Conservation (phyloP, 768 basidiomycete genomes). For the Psilocybe subaeruginosa region DNA sequence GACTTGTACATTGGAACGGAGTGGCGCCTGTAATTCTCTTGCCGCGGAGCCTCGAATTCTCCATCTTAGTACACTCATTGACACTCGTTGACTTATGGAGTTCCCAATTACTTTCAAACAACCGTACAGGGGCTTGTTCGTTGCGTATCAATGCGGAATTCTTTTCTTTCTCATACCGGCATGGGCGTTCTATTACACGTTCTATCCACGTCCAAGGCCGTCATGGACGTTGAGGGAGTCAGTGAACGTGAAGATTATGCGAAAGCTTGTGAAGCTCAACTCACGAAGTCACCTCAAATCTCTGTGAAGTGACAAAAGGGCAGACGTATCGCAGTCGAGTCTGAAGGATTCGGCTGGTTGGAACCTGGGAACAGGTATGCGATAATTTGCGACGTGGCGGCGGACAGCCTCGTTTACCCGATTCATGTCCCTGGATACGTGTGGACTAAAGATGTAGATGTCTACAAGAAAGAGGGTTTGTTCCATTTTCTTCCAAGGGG, state of each 20-base stretch:
- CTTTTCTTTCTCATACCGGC: slow-evolving; percentile 20
- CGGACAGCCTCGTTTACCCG: slow-evolving; percentile 19
- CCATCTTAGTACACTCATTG: too few relatives aligned
- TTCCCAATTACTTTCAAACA: not conserved
- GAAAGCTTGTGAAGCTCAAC: slow-evolving; percentile 26
- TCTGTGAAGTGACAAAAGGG: slow-evolving; percentile 19
- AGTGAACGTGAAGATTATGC: slow-evolving; percentile 21
- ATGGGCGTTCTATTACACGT: slow-evolving; percentile 20
- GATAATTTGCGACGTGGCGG: slow-evolving; percentile 18
- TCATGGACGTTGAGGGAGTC: slow-evolving; percentile 26
- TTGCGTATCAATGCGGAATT: slow-evolving; percentile 2
- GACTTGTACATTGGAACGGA: too few relatives aligned
- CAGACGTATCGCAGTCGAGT: slow-evolving; percentile 21
- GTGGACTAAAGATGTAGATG: slow-evolving; percentile 22
- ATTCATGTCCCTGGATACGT: slow-evolving; percentile 25
- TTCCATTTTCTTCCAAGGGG: slow-evolving; percentile 23
- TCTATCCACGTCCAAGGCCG: slow-evolving; percentile 19
- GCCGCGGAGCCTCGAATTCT: too few relatives aligned
- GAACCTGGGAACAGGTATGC: slow-evolving; percentile 14
- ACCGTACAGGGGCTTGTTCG: slow-evolving; percentile 8
- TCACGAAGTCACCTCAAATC: slow-evolving; percentile 4
- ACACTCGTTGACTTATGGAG: not conserved
- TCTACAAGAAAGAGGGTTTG: slow-evolving; percentile 13
- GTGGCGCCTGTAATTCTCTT: too few relatives aligned
- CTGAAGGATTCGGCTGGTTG: slow-evolving; percentile 28